Evolutionary conservation across 116 monocot species (phyloP), one percentile per base, ranked within the genome.

Genomic region (Dioscorea cayenensis): DNA sequence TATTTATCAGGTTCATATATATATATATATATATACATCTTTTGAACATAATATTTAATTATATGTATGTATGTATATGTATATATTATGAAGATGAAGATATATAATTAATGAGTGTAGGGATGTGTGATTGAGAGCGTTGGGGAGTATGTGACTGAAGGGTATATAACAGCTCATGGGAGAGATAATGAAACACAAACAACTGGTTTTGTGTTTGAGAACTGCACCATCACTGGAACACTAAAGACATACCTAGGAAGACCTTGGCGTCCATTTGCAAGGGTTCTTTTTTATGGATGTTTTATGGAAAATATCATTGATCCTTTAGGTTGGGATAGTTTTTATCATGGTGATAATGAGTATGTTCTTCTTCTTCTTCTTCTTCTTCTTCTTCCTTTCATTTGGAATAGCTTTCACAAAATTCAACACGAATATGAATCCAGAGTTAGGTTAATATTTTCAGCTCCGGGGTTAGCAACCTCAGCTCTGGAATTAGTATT

Each of bases 161-260:
- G 72, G 4, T 72, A 27, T 18, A 20, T 72, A 38, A 72, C 72
- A 28, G 82, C 82, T 13, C 77, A 82, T 1, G 77, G 74, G 11
- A 43, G 74, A 55, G 5, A 14, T 3, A 21, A 3, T 14, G 29
- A 3, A 6, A 6, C 0, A 14, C 43, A 70, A 14, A 38, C 51
- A 8, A 28, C 14, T 20, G 82, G 77, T 18, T 82, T 69, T 36
- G 73, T 82, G 48, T 82, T 82, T 48, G 77, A 82, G 74, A 36
- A 62, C 14, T 69, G 70, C 28, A 49, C 18, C 0, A 1, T 82
- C 18, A 50, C 0, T 11, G 81, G 82, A 6, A 0, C 68, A 0
- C 4, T 43, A 12, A 76, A 61, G 18, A 64, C 74, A 0, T 82
- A 82, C 38, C 49, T 84, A 3, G 87, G 88, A 28, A 50, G 88